Conservation (phyloP, 2,329 filamentous ascomycete species). For the Colletotrichum liaoningense region DNA sequence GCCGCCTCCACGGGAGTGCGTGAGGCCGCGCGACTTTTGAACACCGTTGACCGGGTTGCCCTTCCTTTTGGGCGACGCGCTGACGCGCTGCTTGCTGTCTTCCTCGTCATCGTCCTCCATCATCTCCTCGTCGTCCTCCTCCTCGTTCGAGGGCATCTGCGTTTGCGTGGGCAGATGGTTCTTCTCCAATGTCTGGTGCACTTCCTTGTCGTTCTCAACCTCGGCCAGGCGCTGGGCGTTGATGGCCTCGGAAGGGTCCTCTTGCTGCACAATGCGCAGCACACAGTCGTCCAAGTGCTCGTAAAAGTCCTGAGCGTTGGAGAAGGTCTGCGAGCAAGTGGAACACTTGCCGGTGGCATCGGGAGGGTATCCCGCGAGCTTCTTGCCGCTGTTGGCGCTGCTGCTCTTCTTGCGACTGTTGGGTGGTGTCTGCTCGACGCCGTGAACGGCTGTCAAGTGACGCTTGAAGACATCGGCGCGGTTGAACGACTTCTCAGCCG, state of each 20-base stretch:
- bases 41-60: conserved; percentile 66
- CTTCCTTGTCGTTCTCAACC: conserved; percentile 72
- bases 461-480: conserved; percentile 96
- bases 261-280: conserved; percentile 77
- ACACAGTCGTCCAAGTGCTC: conserved; percentile 91
- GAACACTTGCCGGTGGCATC: conserved; percentile 95
- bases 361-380: conserved; percentile 76
- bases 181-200: conserved; percentile 72
- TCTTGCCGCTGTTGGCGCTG: conserved; percentile 63
- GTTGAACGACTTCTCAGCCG: conserved; percentile 95
- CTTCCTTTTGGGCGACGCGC: conserved; percentile 64
- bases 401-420: conserved; percentile 84
- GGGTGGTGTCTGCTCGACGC: conserved; percentile 91
- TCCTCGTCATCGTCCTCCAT: conserved; percentile 64
- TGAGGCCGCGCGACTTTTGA: conserved; percentile 78
- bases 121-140: conserved; percentile 66
- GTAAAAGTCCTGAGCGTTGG: conserved; percentile 96
- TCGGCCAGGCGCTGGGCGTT: conserved; percentile 75
- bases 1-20: conserved; percentile 81
- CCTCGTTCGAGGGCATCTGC: conserved; percentile 46
- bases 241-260: conserved; percentile 76
- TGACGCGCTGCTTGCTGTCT: conserved; percentile 57
- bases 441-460: conserved; percentile 89
- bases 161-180: conserved; percentile 66
- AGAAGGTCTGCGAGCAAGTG: conserved; percentile 90